A percentile compares a stretch with the other conserved stretches of the same genome.
phyloP scores from a whole-genome alignment of 129 eudicot genomes.

The Helianthus tuberosus region DNA sequence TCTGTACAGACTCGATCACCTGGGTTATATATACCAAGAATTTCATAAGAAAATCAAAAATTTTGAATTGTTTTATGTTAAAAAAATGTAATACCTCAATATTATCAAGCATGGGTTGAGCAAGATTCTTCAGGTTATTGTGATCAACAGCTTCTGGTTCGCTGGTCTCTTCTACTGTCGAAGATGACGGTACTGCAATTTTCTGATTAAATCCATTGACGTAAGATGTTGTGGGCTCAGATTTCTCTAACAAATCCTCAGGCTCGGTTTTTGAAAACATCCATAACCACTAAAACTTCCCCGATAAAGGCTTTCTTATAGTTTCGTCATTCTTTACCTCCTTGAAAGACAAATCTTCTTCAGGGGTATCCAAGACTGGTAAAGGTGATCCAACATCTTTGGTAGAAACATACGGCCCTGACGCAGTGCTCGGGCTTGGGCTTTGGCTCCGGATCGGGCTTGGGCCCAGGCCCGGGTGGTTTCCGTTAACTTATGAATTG shows the following conservation, averaged over 20 bases:
- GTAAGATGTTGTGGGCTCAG: slow-evolving; percentile 41
- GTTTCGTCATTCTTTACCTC: slow-evolving; percentile 36
- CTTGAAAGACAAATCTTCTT: slow-evolving; percentile 29
- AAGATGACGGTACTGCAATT: too few species aligned
- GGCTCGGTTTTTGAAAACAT: slow-evolving; percentile 55
- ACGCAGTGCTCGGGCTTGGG: slow-evolving; percentile 11
- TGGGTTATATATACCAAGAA: too few species aligned
- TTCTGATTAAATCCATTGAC: too few species aligned
- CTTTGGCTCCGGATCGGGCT: slow-evolving; percentile 2
- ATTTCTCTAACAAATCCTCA: slow-evolving; percentile 51
- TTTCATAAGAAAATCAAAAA: too few species aligned
- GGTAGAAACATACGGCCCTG: slow-evolving; percentile 6
- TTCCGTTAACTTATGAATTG: slow-evolving; percentile 47
- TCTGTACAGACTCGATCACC: slow-evolving; percentile 76
- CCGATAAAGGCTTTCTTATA: slow-evolving; percentile 41
- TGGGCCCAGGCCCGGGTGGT: slow-evolving; percentile 10
- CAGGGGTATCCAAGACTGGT: slow-evolving; percentile 47
- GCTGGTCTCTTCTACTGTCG: too few species aligned
- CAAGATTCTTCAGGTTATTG: too few species aligned
- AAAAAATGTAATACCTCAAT: too few species aligned
- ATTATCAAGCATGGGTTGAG: too few species aligned
- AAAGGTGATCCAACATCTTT: slow-evolving; percentile 51
- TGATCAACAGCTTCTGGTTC: too few species aligned
- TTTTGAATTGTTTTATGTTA: too few species aligned
- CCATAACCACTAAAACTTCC: slow-evolving; percentile 87